phyloP scores from a whole-genome alignment of 2,329 filamentous ascomycete species.

The Alternaria arborescens region DNA sequence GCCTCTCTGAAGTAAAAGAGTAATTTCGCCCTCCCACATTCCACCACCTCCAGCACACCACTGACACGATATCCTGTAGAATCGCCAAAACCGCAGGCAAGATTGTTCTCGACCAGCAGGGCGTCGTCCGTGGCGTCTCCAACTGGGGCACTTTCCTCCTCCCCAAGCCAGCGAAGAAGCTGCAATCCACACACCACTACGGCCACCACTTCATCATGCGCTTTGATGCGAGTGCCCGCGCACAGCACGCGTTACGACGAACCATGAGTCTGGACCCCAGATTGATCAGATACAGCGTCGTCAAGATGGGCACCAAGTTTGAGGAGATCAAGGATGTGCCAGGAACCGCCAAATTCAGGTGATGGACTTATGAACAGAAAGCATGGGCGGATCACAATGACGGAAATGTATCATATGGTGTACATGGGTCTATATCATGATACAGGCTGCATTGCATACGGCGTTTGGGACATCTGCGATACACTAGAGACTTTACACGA shows the following conservation, averaged over 20 bases:
- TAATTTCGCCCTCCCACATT: conserved; percentile 55
- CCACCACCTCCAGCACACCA: not conserved
- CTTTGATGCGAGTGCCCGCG: conserved; percentile 79
- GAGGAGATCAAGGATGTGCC: conserved; percentile 67
- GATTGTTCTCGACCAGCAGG: conserved; percentile 81
- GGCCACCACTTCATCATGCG: conserved; percentile 99
- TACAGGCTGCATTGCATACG: conserved; percentile 1
- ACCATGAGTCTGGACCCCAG: conserved; percentile 87
- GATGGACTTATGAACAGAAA: not conserved
- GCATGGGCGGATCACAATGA: not conserved
- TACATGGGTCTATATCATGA: not conserved
- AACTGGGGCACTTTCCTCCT: conserved; percentile 97
- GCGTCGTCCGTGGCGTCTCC: conserved; percentile 88
- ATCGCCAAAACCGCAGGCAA: conserved; percentile 87
- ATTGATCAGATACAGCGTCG: conserved; percentile 85
- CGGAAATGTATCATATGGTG: conserved; percentile 4
- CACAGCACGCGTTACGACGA: conserved; percentile 77
- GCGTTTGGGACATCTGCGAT: conserved; percentile 2
- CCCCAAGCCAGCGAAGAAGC: conserved; percentile 78
- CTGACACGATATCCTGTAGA: conserved; percentile 58
- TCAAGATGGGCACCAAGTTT: conserved; percentile 79
- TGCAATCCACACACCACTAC: conserved; percentile 82
- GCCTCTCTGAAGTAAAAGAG: conserved; percentile 93
- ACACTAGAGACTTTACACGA: not conserved
- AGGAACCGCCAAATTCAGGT: conserved; percentile 61